Evolutionary conservation across 805 yeast species (phyloP).

Genomic region (Wickerhamiella alocasiicola): DNA sequence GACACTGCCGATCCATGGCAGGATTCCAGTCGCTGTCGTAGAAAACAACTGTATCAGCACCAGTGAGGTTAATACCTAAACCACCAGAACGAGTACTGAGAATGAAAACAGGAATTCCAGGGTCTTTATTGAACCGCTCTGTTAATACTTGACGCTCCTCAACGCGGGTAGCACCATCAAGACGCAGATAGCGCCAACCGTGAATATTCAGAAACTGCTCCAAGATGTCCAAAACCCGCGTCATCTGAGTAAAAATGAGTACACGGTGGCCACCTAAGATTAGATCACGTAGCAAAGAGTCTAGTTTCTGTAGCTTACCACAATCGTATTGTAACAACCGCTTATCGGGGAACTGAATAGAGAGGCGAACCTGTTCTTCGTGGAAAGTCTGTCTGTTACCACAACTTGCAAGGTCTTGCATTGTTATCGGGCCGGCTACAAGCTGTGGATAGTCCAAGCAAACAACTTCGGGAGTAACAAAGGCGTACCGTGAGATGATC

Average conservation of each 20-base stretch:
- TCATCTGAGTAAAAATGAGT: conserved; percentile 94
- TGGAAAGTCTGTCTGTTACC: conserved; percentile 49
- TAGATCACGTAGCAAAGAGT: conserved; percentile 59
- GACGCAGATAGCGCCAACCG: conserved; percentile 86
- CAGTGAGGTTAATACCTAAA: conserved; percentile 90
- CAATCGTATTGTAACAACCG: conserved; percentile 87
- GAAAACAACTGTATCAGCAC: conserved; percentile 97
- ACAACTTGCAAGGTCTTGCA: conserved; percentile 10
- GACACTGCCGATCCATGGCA: conserved; percentile 98
- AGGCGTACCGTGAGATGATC: conserved; percentile 61
- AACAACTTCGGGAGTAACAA: conserved; percentile 78
- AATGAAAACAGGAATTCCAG: conserved; percentile 78
- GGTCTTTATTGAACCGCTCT: conserved; percentile 80
- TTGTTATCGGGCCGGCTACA: conserved; percentile 16
- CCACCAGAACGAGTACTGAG: conserved; percentile 97
- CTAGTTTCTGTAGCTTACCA: conserved; percentile 85
- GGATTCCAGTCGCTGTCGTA: conserved; percentile 99
- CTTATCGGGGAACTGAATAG: conserved; percentile 95
- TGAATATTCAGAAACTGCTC: conserved; percentile 90
- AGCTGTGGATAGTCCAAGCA: conserved; percentile 46
- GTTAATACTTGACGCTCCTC: conserved; percentile 94
- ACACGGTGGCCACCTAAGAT: conserved; percentile 87
- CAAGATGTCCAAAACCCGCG: conserved; percentile 82
- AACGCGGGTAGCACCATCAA: conserved; percentile 95
- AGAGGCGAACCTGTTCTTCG: conserved; percentile 68